A percentile compares a stretch with the other conserved stretches of the same genome.
These are phyloP conservation scores for Teunomyces panamensis DNA, from an alignment of 805 yeast genomes.

Conservation along the genomic window DNA sequence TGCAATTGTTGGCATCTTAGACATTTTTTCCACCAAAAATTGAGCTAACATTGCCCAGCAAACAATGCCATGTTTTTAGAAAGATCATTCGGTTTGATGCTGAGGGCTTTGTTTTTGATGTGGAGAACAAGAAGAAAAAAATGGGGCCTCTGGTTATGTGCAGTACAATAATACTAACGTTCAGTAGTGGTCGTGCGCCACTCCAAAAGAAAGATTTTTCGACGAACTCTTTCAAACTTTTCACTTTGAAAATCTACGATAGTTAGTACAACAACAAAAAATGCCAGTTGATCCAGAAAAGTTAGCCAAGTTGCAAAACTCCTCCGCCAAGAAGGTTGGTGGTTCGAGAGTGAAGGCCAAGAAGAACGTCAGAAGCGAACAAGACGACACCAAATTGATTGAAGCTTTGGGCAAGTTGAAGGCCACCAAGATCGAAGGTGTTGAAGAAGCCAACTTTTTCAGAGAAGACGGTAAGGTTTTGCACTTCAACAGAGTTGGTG, in stretches of 20 bases:
- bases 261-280: constrained; percentile 9
- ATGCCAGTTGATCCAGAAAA: constrained; percentile 95
- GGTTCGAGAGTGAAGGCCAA: constrained; percentile 91
- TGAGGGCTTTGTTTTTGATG: too few species aligned
- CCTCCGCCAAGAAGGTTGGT: constrained; percentile 72
- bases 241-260: not conserved
- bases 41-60: too few species aligned
- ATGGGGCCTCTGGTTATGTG: not conserved
- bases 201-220: constrained; percentile 5
- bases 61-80: too few species aligned
- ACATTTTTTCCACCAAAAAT: too few species aligned
- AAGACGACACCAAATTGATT: constrained; percentile 89
- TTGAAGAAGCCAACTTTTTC: constrained; percentile 98
- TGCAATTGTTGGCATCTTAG: too few species aligned
- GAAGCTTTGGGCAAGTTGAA: constrained; percentile 84
- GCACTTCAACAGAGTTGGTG: constrained; percentile 95
- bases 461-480: constrained; percentile 93
- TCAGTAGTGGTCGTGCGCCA: not conserved
- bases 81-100: too few species aligned
- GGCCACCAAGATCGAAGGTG: constrained; percentile 83
- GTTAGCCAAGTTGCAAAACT: constrained; percentile 86
- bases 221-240: constrained; percentile 6
- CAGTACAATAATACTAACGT: not conserved
- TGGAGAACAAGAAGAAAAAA: not conserved
- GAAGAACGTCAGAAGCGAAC: constrained; percentile 68